Evolutionary conservation across 768 basidiomycete genomes (phyloP), one percentile per base, ranked within the genome.

Genomic region (Xanthoconium purpureum): DNA sequence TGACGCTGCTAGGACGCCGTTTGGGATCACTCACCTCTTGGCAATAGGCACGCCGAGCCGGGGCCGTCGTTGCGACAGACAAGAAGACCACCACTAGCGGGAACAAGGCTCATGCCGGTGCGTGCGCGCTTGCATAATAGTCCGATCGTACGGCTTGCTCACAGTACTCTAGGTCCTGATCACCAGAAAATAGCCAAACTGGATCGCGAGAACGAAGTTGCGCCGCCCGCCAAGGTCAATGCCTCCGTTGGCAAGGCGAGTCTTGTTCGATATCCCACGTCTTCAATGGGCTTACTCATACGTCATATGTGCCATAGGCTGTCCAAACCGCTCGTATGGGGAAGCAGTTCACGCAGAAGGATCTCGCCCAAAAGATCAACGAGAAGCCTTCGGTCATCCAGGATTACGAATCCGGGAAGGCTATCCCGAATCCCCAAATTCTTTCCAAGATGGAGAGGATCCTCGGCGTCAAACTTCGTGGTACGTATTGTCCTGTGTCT

Each of bases 161-260:
- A 60, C 36, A 7, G 12, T 7, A 17, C 20, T n/a, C 13, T 13
- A 94, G 92, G 90, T 36, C 90, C 91, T 60, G 94, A 98, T 74
- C 93, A 96, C 75, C 91, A 94, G 69, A 84, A 84, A 54, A 94
- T 95, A 69, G 94, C 90, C 28, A 95, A 95, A 68, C 86, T 98
- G 42, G 94, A 95, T 73, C 84, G 91, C 43, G 93, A 97, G 64
- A 95, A 98, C 71, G 94, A 96, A 67, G 94, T 96, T 24, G 92
- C 94, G 10, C 94, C 94, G 8, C 95, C 95, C 46, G 63, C 88
- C 51, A 96, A 93, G 75, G 76, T 98, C 61, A 70, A 79, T 2
- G 78, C 85, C 10, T 78, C 77, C 24, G 90, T 90, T 58, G 89
- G 90, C 60, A 85, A 85, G 72, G 90, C 88, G 67, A 42, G 80